These are phyloP conservation scores for Trametes cinnabarina DNA, from an alignment of 768 basidiomycete genomes.

Conservation along the genomic window DNA sequence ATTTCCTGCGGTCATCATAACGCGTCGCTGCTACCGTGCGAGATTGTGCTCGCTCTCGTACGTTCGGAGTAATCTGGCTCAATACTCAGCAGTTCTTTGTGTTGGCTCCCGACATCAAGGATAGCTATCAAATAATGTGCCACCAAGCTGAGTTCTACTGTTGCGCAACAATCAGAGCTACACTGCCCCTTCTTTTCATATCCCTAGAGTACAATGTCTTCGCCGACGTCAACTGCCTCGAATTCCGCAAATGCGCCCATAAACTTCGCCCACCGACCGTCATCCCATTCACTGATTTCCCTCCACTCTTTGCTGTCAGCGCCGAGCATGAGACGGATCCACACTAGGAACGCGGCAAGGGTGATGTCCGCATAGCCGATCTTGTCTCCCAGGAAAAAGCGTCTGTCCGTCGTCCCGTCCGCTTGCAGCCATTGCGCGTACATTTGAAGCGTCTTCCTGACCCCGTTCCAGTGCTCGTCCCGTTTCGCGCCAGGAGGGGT, in stretches of 20 bases:
- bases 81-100: too few species aligned
- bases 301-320: constrained; percentile 32
- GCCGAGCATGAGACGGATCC: constrained; percentile 32
- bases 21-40: too few species aligned
- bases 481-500: constrained; percentile 25
- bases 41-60: too few species aligned
- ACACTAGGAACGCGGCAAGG: constrained; percentile 35
- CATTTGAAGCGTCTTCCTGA: constrained; percentile 25
- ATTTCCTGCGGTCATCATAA: too few species aligned
- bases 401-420: constrained; percentile 27
- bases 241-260: constrained; percentile 34
- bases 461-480: constrained; percentile 29
- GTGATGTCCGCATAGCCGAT: constrained; percentile 37
- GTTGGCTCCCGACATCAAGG: too few species aligned
- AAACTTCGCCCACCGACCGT: constrained; percentile 39
- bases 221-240: constrained; percentile 17
- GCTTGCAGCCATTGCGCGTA: constrained; percentile 33
- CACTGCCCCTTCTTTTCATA: background rate
- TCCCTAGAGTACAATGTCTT: background rate
- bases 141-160: too few species aligned
- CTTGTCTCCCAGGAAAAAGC: constrained; percentile 36
- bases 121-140: too few species aligned
- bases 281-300: constrained; percentile 36
- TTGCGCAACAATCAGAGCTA: too few species aligned
- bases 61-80: too few species aligned